A percentile compares a stretch with the other conserved stretches of the same genome.
Evolutionary conservation across 2,329 filamentous ascomycete genomes (phyloP).

Genomic region (Scedosporium minutisporum): DNA sequence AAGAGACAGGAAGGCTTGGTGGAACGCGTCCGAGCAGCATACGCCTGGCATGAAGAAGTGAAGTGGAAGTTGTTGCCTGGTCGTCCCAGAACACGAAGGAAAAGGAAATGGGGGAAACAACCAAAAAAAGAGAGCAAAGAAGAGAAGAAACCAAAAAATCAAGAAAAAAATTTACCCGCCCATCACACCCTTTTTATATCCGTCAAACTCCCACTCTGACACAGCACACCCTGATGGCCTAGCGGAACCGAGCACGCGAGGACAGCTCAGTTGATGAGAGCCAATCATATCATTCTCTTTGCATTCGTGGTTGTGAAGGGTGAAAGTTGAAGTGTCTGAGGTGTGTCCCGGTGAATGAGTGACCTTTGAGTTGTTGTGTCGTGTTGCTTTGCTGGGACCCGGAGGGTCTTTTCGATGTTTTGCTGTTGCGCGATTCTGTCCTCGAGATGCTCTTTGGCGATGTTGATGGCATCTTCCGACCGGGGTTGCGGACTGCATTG

Average conservation of each 20-base stretch:
- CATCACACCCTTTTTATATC: not conserved
- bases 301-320: not conserved
- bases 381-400: not conserved
- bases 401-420: not conserved
- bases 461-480: no score
- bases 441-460: no score
- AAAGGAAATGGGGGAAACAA: constrained; percentile 12
- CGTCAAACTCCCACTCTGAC: no score
- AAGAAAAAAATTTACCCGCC: not conserved
- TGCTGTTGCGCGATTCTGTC: not conserved
- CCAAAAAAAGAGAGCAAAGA: not conserved
- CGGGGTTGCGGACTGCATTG: no score
- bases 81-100: constrained; percentile 35
- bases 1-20: constrained; percentile 1
- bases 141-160: not conserved
- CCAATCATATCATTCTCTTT: not conserved
- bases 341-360: not conserved
- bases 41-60: not conserved
- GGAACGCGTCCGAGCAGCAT: not conserved
- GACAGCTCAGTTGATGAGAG: not conserved
- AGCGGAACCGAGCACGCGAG: not conserved
- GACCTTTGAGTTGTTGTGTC: not conserved
- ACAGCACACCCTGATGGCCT: not conserved
- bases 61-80: constrained; percentile 26
- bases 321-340: not conserved